A percentile compares a stretch with the other conserved stretches of the same genome.
Evolutionary conservation across 345 rosid species (phyloP).

Genomic region (Eutrema yunnanense): DNA sequence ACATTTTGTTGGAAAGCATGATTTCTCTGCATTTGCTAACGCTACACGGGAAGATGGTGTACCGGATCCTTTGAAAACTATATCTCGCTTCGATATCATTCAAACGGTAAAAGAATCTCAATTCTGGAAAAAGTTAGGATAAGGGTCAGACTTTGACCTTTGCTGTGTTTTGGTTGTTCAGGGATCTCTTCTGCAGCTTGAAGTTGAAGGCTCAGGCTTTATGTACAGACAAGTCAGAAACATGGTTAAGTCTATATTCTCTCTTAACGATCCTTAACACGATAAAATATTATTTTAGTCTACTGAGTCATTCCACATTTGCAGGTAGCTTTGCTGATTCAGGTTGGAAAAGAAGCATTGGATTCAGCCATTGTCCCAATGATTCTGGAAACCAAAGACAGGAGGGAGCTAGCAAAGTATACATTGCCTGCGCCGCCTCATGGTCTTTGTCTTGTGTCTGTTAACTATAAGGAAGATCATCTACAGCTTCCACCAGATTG

Average conservation of each 20-base stretch:
- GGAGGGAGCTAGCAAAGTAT: slow-evolving; percentile 76
- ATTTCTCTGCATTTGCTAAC: slow-evolving; percentile 89
- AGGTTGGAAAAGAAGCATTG: slow-evolving; percentile 77
- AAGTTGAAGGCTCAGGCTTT: slow-evolving; percentile 92
- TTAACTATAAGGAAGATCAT: slow-evolving; percentile 62
- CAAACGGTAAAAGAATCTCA: slow-evolving; percentile 51
- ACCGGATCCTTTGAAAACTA: slow-evolving; percentile 64
- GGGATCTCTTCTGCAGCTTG: slow-evolving; percentile 76
- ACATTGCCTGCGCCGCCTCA: slow-evolving; percentile 63
- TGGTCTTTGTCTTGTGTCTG: slow-evolving; percentile 66
- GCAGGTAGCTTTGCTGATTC: slow-evolving; percentile 83
- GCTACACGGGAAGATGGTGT: slow-evolving; percentile 61
- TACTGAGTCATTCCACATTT: slow-evolving; percentile 3
- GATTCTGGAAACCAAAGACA: slow-evolving; percentile 58
- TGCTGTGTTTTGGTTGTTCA: slow-evolving; percentile 15
- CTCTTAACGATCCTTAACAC: background rate
- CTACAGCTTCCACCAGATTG: slow-evolving; percentile 53
- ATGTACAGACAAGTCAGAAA: slow-evolving; percentile 87
- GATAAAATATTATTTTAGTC: background rate
- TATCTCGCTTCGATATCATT: slow-evolving; percentile 52
- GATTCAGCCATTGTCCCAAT: slow-evolving; percentile 62
- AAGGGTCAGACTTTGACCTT: background rate
- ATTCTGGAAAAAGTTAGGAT: background rate
- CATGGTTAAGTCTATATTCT: slow-evolving; percentile 47
- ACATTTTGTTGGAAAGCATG: slow-evolving; percentile 58